Evolutionary conservation across 768 basidiomycete genomes (phyloP).

Genomic region (Kwoniella sp.): DNA sequence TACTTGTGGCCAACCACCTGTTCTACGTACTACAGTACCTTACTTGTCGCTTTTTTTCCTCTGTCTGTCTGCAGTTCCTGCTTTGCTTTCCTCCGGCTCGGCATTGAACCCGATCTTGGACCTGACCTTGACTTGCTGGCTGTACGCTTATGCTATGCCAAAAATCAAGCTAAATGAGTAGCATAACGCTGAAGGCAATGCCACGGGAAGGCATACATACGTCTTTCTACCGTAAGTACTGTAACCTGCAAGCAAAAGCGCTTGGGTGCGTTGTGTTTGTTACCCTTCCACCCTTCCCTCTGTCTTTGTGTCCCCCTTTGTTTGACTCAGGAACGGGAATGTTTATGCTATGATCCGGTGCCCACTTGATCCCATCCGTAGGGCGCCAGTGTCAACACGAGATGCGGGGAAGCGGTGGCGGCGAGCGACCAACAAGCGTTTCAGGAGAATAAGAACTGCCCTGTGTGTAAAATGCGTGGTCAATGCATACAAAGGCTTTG

Average conservation of each 20-base stretch:
- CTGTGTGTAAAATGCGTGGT: no score
- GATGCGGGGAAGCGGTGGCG: constrained; percentile 1
- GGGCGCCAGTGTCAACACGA: background rate
- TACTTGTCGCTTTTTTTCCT: background rate
- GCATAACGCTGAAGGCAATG: background rate
- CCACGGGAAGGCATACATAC: constrained; percentile 1
- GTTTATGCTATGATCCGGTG: background rate
- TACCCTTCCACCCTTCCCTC: background rate
- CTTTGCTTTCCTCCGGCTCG: background rate
- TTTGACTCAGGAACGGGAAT: background rate
- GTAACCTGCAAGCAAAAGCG: background rate
- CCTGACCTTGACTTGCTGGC: background rate
- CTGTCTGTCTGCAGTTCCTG: no score
- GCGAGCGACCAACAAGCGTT: background rate
- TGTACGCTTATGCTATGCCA: background rate
- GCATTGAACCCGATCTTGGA: background rate
- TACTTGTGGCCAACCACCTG: no score
- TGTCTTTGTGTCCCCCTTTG: background rate
- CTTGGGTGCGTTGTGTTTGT: background rate
- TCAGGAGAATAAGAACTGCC: constrained; percentile 1
- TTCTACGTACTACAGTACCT: background rate
- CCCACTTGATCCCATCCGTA: constrained; percentile 1
- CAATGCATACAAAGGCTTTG: no score
- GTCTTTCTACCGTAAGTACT: background rate
- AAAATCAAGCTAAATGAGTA: background rate